Evolutionary conservation across 2,329 filamentous ascomycete genomes (phyloP).

Genomic region (Claviceps purpurea): DNA sequence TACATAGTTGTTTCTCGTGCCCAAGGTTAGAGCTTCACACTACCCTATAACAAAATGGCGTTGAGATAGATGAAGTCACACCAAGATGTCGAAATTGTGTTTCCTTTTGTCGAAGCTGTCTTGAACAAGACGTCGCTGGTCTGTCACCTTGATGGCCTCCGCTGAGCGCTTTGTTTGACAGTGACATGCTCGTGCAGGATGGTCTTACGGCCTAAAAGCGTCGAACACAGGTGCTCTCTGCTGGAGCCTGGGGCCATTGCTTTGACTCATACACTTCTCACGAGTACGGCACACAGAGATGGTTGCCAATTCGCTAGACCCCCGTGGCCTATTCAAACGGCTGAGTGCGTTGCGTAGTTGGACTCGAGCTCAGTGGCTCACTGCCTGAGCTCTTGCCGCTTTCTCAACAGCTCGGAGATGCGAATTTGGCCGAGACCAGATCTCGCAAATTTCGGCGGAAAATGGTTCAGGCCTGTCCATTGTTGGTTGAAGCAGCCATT

Average conservation of each 20-base stretch:
- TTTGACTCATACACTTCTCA: constrained; percentile 18
- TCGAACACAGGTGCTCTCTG: too few species aligned
- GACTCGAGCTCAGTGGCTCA: constrained; percentile 21
- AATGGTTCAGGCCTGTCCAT: not conserved
- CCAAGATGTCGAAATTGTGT: constrained; percentile 32
- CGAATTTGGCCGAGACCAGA: constrained; percentile 14
- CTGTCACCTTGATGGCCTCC: constrained; percentile 17
- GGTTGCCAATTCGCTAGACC: not conserved
- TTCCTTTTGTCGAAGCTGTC: constrained; percentile 31
- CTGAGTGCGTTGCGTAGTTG: too few species aligned
- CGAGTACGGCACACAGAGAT: constrained; percentile 23
- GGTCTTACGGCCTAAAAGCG: too few species aligned
- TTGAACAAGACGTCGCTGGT: constrained; percentile 32
- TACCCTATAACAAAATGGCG: constrained; percentile 38
- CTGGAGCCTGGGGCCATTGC: too few species aligned
- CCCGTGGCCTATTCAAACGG: not conserved
- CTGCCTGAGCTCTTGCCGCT: constrained; percentile 29
- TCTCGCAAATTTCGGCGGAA: constrained; percentile 7
- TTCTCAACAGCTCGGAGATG: constrained; percentile 20
- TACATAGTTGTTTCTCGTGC: not conserved
- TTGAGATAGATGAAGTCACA: constrained; percentile 31
- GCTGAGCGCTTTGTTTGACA: constrained; percentile 16
- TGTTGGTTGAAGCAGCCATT: too few species aligned
- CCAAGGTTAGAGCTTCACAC: constrained; percentile 7
- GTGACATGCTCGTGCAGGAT: too few species aligned